Evolutionary conservation across 2,329 filamentous ascomycete species (phyloP).

Genomic region (Lachnellula hyalina): DNA sequence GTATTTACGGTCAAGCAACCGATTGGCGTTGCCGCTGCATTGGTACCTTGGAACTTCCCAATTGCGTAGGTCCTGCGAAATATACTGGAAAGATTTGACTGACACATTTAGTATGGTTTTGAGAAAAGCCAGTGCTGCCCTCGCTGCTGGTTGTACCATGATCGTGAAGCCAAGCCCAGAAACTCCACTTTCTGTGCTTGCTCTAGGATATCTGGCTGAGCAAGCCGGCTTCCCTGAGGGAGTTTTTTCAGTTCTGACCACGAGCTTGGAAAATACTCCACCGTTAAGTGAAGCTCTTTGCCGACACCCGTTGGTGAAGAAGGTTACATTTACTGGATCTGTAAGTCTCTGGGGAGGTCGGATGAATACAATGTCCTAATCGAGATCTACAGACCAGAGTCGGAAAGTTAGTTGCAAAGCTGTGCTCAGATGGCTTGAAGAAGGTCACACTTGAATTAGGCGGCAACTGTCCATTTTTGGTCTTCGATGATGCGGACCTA

Average conservation of each 20-base stretch:
- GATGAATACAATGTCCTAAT: not conserved
- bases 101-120: conserved; percentile 46
- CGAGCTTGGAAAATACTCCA: conserved; percentile 49
- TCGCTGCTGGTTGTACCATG: conserved; percentile 71
- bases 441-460: conserved; percentile 61
- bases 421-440: conserved; percentile 56
- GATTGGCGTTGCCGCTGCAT: conserved; percentile 60
- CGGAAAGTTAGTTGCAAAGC: conserved; percentile 55
- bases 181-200: conserved; percentile 52
- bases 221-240: conserved; percentile 54
- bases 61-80: conserved; percentile 41
- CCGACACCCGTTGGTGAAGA: conserved; percentile 54
- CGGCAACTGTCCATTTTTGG: conserved; percentile 59
- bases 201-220: conserved; percentile 48
- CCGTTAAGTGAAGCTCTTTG: conserved; percentile 48
- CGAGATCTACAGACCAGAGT: conserved; percentile 41
- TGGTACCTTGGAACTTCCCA: conserved; percentile 72
- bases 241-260: conserved; percentile 57
- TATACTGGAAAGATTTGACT: not conserved
- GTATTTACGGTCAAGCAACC: conserved; percentile 72
- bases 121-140: conserved; percentile 60
- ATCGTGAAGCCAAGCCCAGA: conserved; percentile 68
- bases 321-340: conserved; percentile 56
- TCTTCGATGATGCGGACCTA: conserved; percentile 60
- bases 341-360: conserved; percentile 16